These are phyloP conservation scores for Tulasnella sp. DNA, from an alignment of 768 basidiomycete genomes.

Conservation along the genomic window DNA sequence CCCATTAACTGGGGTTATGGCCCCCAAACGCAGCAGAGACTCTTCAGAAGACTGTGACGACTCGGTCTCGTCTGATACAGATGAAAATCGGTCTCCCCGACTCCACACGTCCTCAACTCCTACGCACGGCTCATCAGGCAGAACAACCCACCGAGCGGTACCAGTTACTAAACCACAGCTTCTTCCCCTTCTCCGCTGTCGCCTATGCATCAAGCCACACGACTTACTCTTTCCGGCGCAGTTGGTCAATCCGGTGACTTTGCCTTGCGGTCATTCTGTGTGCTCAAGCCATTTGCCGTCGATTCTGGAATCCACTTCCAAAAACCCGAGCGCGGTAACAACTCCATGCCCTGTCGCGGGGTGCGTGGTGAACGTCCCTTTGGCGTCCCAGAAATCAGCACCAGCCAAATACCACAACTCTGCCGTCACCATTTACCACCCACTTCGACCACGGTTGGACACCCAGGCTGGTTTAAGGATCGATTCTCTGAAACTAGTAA, in stretches of 20 bases:
- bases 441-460: neutral
- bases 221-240: neutral
- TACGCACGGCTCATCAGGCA: neutral
- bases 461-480: neutral
- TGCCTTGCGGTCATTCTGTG: constrained; percentile 16
- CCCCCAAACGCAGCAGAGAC: constrained; percentile 10
- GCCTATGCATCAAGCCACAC: constrained; percentile 11
- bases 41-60: neutral
- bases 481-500: neutral
- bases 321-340: neutral
- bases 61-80: neutral
- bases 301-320: neutral
- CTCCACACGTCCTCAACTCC: neutral
- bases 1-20: constrained; percentile 8
- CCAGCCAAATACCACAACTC: neutral
- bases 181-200: constrained; percentile 3
- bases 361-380: neutral
- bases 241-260: constrained; percentile 10
- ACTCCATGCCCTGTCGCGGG: constrained; percentile 5
- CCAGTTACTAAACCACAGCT: neutral
- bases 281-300: constrained; percentile 7
- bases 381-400: neutral
- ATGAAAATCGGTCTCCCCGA: neutral
- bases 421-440: neutral
- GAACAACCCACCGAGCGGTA: neutral